Base-by-base conservation (phyloP, 169 alveolate species). In the Perkinsus marinus region DNA sequence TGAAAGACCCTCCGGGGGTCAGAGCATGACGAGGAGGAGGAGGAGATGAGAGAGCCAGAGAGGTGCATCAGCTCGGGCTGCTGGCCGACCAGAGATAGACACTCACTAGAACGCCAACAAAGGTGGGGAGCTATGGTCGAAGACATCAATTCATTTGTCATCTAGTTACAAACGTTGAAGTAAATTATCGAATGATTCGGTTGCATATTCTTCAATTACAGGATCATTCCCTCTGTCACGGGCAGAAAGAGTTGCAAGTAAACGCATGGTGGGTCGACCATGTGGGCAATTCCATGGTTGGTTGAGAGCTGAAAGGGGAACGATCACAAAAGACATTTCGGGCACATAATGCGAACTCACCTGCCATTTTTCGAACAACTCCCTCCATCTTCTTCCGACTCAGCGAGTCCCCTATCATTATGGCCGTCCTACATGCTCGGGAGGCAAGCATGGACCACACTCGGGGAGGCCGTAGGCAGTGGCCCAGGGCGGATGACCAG, bases 201-300 rank as follows among this genome's bases (percentile, higher is more conserved):
- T 30, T 57, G 79, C 79, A 57, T 57, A 57, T 57, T 57, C 79
- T 57, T 57, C 79, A 57, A 57, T 57, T 57, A 57, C 79, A 16
- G 37, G 5, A 16, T 57, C 79, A 2, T 26, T 19, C 34, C 79
- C 79, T 57, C 79, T 57, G 79, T 30, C 34, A 16, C 34, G 3
- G 22, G 79, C 79, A 57, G 79, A 26, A 16, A 57, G 79, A 7
- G 3, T n/a, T 19, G 46, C 93, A 30, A 96, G 93, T 47, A 95
- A 93, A 69, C 98, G 96, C 96, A 97, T 93, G 34, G 99, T 97
- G n/a, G 99, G 99, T 37, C 99, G 92, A n/a, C 99, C 99, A 94
- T 97, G 99, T 39, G 99, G 99, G 91, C 99, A 97, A 93, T 97
- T 97, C 98, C 99, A 97, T 6, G 99, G 99, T 39, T 97, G 95